Base-by-base conservation (phyloP, 2,329 filamentous ascomycete species). In the Fusarium miscanthi region DNA sequence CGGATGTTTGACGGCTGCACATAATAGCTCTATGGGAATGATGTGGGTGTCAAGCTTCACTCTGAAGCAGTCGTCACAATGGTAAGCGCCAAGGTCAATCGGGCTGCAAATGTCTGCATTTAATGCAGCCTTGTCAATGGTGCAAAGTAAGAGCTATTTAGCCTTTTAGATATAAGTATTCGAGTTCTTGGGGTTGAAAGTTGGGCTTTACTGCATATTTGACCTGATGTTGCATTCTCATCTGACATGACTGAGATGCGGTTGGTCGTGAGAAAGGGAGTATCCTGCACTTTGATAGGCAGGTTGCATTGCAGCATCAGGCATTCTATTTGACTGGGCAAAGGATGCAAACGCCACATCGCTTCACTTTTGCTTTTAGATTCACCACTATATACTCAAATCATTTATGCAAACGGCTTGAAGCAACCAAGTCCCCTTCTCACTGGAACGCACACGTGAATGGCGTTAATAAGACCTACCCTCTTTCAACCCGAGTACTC, bases 341-440 rank as follows among this genome's bases (percentile, higher is more conserved):
- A 37, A 37, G 6, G 6, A 37, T 25, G 2, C 23, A 19, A 21
- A 5, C 48, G n/a, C n/a, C n/a, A n/a, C n/a, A n/a, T n/a, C n/a
- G 11, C 8, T 25, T n/a, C 0, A 16, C 8, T 3, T 3, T 25
- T 35, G 37, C 3, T 8, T 6, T 8, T 2, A 35, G 1, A 5
- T 11, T 37, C 2, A 5, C 9, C 16, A 5, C 3, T 31, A 13
- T 3, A 25, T 14, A 37, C 25, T 13, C 12, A 21, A 14, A 1
- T 0, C 5, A 8, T 37, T 51, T 19, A 25, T 8, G n/a, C 8
- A 37, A 16, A 25, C 12, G 11, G 31, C 12, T 21, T 21, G n/a
- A 25, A 51, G 21, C 6, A 16, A 16, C 6, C 25, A 21, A 16
- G 31, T 52, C 12, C 21, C 6, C 8, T 14, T 37, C 6, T 3